Base-by-base conservation (phyloP, 345 rosid species). In the Salix udensis region DNA sequence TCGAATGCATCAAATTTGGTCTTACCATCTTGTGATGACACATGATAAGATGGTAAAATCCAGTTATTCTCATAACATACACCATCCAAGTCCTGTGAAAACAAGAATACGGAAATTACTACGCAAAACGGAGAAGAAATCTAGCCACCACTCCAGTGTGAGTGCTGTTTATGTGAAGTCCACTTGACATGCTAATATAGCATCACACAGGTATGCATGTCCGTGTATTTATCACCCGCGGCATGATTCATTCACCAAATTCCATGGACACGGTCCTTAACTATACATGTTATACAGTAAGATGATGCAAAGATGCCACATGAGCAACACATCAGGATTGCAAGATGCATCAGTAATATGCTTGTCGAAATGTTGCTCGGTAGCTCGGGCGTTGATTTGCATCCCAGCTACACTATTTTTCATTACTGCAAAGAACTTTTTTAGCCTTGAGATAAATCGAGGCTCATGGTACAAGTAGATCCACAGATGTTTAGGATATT, bases 41-140 rank as follows among this genome's bases (percentile, higher is more conserved):
- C 81, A 7, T 66, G 82, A 79, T 90, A 91, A 65, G 84, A 82
- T 50, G 97, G 95, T 80, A 88, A 74, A 62, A 83, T 81, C 98
- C 97, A 91, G 42, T 82, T 81, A 72, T 86, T 89, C 76, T 75
- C 58, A 7, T 67, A 42, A 68, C 95, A 93, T 60, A 89, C 58
- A 66, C 60, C 77, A 86, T 93, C 97, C 75, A 93, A 73, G 83
- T 80, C 89, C 98, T 93, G 89, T 75, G 21, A 4, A 65, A 80
- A 52, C 53, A 68, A 72, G 60, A 72, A 26, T 1, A 11, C 7
- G 21, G 39, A 14, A 50, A 50, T 50, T 50, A 52, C 21, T 50
- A 19, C 7, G 58, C 21, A 19, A 19, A 19, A 19, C 19, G 55
- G 7, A 7, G 19, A 18, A 6, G 7, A 50, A 18, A 6, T 7